phyloP scores from a whole-genome alignment of 2,329 filamentous ascomycete species.

The Microsporum audouinii region DNA sequence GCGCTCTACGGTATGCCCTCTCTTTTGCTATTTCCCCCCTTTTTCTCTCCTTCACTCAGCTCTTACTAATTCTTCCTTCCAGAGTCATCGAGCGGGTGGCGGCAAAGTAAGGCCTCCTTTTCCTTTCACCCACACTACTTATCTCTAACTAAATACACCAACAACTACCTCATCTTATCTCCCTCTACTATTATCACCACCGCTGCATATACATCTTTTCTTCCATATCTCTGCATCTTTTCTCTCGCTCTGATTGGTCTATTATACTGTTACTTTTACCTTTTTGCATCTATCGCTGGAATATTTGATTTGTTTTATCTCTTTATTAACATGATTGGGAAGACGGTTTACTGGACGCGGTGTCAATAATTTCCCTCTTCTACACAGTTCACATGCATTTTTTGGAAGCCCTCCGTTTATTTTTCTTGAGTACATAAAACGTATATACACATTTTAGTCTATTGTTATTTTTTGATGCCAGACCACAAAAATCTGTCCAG shows the following conservation, averaged over 20 bases:
- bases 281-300: not conserved
- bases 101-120: slow-evolving; percentile 7
- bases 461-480: not conserved
- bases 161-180: not conserved
- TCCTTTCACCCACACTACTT: not conserved
- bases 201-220: not conserved
- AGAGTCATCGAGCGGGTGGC: slow-evolving; percentile 15
- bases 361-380: not conserved
- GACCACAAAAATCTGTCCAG: slow-evolving; percentile 32
- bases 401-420: not conserved
- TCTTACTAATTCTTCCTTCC: not conserved
- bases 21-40: not conserved
- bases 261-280: not conserved
- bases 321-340: not conserved
- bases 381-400: not conserved
- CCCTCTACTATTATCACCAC: not conserved
- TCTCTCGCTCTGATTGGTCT: not conserved
- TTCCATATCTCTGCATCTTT: not conserved
- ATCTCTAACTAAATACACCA: not conserved
- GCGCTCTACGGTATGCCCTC: slow-evolving; percentile 13
- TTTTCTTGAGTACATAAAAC: not conserved
- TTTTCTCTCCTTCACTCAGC: not conserved
- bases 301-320: not conserved
- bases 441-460: not conserved
- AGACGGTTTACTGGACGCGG: not conserved